Evolutionary conservation across 805 yeast species (phyloP), one percentile per base, ranked within the genome.

Genomic region (Kazachstania psychrophila): DNA sequence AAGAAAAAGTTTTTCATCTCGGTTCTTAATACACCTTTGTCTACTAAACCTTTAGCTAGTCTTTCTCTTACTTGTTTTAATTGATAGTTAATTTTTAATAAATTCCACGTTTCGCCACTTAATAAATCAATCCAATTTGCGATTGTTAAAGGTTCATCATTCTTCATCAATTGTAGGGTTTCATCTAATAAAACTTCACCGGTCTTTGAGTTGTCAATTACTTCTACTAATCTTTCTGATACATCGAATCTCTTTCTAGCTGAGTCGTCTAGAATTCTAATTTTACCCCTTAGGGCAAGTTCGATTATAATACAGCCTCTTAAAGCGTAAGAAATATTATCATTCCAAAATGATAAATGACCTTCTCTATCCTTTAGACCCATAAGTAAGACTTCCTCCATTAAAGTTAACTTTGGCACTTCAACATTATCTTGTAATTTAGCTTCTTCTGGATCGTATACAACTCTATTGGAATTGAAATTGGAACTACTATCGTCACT

Each of bases 321-420:
- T 41, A 92, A 70, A 1, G 96, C 95, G 64, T 92, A 92, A 17
- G 96, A 86, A 37, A 92, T 88, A 61, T 86, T 88, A 62, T 92
- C 98, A 58, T 92, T 92, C 98, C 98, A 92, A 63, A 92, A 92
- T 20, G 96, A 86, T 31, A 92, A 68, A 60, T 89, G 87, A 10
- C 98, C 98, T 61, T 92, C 97, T 50, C 83, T 82, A 62, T 92
- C 97, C 55, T 89, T 88, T 46, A 92, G 70, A 5, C 98, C 98
- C 66, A 92, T 73, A 44, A 92, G 70, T 46, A 92, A 66, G 6
- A 92, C 96, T 62, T 92, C 98, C 61, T 92, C 98, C 96, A 92
- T 87, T 47, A 92, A 65, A 0, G 98, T 92, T 47, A 92, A 68
- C 29, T 76, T 66, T 1, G 98, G 98, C n/a, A 66, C 60, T 13